phyloP scores from a whole-genome alignment of 108 stramenopile genomes.

The Conticribra weissflogii region DNA sequence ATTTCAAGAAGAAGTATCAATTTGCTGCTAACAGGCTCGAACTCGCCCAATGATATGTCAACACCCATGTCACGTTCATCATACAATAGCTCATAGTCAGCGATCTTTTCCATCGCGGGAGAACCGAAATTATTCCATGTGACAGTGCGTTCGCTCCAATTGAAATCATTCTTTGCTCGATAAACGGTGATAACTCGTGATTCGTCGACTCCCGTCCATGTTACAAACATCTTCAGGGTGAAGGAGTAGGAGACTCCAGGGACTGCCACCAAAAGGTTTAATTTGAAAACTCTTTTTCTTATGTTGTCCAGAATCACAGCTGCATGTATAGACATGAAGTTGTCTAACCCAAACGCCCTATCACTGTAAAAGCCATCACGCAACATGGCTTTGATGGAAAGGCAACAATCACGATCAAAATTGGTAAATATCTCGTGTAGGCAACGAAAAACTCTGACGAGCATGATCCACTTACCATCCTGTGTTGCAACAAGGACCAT shows the following conservation, averaged over 20 bases:
- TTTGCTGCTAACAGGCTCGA: not conserved
- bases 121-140: constrained; percentile 22
- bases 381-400: constrained; percentile 20
- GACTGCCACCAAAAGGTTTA: constrained; percentile 6
- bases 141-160: constrained; percentile 17
- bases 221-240: constrained; percentile 14
- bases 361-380: constrained; percentile 21
- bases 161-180: constrained; percentile 4
- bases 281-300: constrained; percentile 14
- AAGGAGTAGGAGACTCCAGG: constrained; percentile 5
- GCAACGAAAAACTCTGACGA: no score
- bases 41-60: constrained; percentile 2
- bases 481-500: not conserved
- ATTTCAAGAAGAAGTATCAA: constrained; percentile 20
- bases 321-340: constrained; percentile 12
- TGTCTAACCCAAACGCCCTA: constrained; percentile 9
- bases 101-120: constrained; percentile 4
- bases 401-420: not conserved
- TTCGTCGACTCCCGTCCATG: constrained; percentile 7
- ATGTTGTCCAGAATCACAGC: not conserved
- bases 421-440: not conserved
- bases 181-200: constrained; percentile 10
- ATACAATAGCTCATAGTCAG: not conserved
- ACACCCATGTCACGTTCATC: constrained; percentile 1
- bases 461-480: not conserved